Evolutionary conservation across 2,329 filamentous ascomycete species (phyloP).

Genomic region (Nemania sp.): DNA sequence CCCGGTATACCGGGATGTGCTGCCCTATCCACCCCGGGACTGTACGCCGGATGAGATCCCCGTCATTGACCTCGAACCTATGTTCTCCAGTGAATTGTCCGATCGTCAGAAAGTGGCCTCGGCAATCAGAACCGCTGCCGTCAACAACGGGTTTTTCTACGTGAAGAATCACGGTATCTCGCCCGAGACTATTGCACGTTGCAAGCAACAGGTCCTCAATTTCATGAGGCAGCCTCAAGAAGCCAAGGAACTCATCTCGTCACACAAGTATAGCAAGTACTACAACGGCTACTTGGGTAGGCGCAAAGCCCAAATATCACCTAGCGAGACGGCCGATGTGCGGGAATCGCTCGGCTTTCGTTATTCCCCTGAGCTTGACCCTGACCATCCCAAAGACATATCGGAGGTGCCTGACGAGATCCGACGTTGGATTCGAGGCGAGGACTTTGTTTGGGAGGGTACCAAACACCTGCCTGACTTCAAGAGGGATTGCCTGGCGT

Average conservation of each 20-base stretch:
- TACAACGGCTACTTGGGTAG: constrained; percentile 54
- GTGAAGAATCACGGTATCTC: constrained; percentile 55
- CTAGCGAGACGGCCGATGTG: constrained; percentile 53
- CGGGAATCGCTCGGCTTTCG: constrained; percentile 57
- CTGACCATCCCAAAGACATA: constrained; percentile 46
- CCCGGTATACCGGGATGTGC: constrained; percentile 41
- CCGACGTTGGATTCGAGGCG: constrained; percentile 47
- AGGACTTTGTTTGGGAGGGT: constrained; percentile 58
- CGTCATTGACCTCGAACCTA: constrained; percentile 54
- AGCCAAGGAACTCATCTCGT: constrained; percentile 47
- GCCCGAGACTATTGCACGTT: constrained; percentile 41
- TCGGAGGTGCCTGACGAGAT: constrained; percentile 50
- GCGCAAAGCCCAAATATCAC: constrained; percentile 52
- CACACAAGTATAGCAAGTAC: constrained; percentile 45
- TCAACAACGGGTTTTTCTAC: constrained; percentile 61
- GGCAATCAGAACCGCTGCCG: constrained; percentile 50
- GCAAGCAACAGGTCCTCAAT: constrained; percentile 40
- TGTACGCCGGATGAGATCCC: constrained; percentile 53
- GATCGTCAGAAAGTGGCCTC: constrained; percentile 47
- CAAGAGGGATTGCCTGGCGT: constrained; percentile 50
- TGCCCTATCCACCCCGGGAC: constrained; percentile 38
- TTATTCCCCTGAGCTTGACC: constrained; percentile 59
- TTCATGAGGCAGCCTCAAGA: constrained; percentile 55
- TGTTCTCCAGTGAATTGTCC: constrained; percentile 44
- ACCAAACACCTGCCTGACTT: constrained; percentile 55